Percentiles rank a stretch among this genome's conserved stretches.
phyloP scores from a whole-genome alignment of 805 yeast genomes.

The Yarrowia alimentaria region DNA sequence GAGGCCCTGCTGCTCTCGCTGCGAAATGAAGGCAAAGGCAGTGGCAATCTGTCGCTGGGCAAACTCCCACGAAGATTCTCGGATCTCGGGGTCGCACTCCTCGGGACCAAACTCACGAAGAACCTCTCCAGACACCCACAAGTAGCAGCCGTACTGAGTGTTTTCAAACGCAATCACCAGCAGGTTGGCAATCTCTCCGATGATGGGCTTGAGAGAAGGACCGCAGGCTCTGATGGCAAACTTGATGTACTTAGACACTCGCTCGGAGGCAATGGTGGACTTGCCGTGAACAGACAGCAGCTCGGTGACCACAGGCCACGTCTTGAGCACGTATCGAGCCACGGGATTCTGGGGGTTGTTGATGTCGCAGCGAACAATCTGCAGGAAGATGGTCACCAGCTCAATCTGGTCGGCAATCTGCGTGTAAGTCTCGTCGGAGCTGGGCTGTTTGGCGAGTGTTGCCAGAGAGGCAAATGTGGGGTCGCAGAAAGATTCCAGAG shows the following conservation, averaged over 20 bases:
- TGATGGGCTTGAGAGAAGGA: constrained; percentile 54
- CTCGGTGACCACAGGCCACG: constrained; percentile 58
- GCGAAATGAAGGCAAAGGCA: constrained; percentile 47
- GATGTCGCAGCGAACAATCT: constrained; percentile 50
- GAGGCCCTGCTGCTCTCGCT: constrained; percentile 28
- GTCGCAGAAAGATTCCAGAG: constrained; percentile 60
- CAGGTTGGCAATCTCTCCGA: constrained; percentile 63
- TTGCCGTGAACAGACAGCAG: constrained; percentile 56
- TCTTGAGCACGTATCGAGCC: constrained; percentile 52
- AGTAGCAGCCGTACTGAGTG: constrained; percentile 73
- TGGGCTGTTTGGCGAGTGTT: constrained; percentile 35
- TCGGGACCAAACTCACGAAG: constrained; percentile 63
- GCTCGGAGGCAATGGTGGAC: constrained; percentile 66
- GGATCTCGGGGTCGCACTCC: constrained; percentile 48
- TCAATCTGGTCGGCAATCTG: constrained; percentile 73
- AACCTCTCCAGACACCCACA: constrained; percentile 82
- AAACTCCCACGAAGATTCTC: constrained; percentile 68
- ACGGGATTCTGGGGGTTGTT: constrained; percentile 46
- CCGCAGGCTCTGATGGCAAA: constrained; percentile 63
- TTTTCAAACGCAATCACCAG: constrained; percentile 67
- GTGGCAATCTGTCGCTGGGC: constrained; percentile 61
- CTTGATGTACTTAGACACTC: constrained; percentile 66
- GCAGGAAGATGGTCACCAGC: constrained; percentile 58
- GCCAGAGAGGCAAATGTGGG: constrained; percentile 52
- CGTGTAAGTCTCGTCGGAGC: constrained; percentile 43